Base-by-base conservation (phyloP, 192 early-diverging fungal species). In the Gaertneriomyces semiglobifer region DNA sequence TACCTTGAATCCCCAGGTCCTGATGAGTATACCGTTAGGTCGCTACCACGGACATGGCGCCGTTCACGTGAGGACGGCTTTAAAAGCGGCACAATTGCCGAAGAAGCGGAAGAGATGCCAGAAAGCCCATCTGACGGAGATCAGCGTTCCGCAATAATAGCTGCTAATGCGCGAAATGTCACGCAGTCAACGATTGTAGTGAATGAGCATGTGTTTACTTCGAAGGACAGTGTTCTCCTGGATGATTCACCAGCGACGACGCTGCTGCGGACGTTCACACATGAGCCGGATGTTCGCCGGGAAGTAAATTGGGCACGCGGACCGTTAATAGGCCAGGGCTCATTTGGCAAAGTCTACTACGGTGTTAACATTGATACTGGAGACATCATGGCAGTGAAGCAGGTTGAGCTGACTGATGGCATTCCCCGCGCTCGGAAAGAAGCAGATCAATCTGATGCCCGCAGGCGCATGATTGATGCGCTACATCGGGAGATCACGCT, bases 311-410 rank as follows among this genome's bases (percentile, higher is more conserved):
- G 96, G 95, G 89, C 92, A 58, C 87, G 89, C 73, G 97, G 97
- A 7, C 82, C 88, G n/a, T 76, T 94, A 38, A 96, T 99, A 71
- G 97, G 94, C 4, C 77, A 87, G 63, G 97, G 97, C 9, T 88
- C 93, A 7, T 99, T 95, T 82, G 95, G 92, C 10, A 87, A 84
- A 57, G 97, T 99, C 19, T 99, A 91, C 67, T 86, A 91, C 64
- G 97, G 92, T 5, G 84, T 95, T 69, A 94, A 97, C 77, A 76
- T 88, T 33, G 78, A 88, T 25, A 92, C 86, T 4, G 93, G 94
- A 4, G 93, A 88, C 44, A 75, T 99, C 20, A 95, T 83, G 72
- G 81, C 81, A 3, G 81, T 83, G 9, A 83, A 83, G 69, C 81
- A 83, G 64, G 78, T 80, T 9, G 53, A 71, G 52, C 58, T 80